Base-by-base conservation (phyloP, 257 asterid genomes). In the Catharanthus roseus region DNA sequence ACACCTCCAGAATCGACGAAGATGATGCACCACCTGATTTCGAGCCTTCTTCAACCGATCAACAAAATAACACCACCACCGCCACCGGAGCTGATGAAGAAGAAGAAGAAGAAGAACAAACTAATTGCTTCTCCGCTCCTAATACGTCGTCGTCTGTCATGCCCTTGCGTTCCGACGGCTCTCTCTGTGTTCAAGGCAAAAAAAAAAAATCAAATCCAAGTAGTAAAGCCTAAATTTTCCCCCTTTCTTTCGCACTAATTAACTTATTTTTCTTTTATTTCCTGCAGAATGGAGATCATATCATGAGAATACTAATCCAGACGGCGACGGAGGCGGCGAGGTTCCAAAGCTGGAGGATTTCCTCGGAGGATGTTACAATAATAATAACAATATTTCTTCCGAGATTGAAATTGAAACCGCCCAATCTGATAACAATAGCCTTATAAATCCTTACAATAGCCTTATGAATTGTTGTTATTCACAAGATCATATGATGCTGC, bases 261-360 rank as follows among this genome's bases (percentile, higher is more conserved):
- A 11, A 12, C 15, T 1, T 11, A 45, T 19, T 54, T 31, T 12
- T 26, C 3, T 72, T 10, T 9, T 21, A 4, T 6, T 77, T 2
- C 68, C 29, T 62, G 45, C 58, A 86, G 93, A 84, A 50, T 86
- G 95, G 92, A 82, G 90, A 61, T 86, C n/a, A n/a, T n/a, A 82
- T 62, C 87, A 79, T 28, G 70, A 65, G 69, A 82, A 73, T 47
- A 67, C 86, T 79, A 85, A 68, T 29, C 83, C 68, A 36, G 64
- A 81, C 5, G 72, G 49, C 66, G 72, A 71, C 10, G 82, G 64
- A 3, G 85, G 39, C 36, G 92, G n/a, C n/a, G n/a, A 76, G 26
- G 77, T 72, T 7, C 97, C 96, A 0, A 90, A 90, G 79, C 87
- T 90, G 39, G 97, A 88, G 68, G 96, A 90, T 82, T 90, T 90